Evolutionary conservation across 2,329 filamentous ascomycete genomes (phyloP), one percentile per base, ranked within the genome.

Genomic region (Pyrenochaeta sp.): DNA sequence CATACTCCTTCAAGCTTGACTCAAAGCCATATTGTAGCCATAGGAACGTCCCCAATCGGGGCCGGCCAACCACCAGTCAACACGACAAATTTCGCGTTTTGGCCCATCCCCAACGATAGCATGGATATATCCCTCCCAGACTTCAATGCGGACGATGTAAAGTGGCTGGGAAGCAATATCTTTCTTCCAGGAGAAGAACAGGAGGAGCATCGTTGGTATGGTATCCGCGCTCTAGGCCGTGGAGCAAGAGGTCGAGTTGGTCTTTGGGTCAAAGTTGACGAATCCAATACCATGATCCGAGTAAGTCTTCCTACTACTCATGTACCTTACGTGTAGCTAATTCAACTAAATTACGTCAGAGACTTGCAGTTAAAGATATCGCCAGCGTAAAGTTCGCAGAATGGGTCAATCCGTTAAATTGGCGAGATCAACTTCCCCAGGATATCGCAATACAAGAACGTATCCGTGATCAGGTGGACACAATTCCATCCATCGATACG

Each of bases 381-480:
- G 12, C 12, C 5, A 39, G 12, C 12, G 15, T 19, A 8, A 9
- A 13, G 5, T 13, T 9, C n/a, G 5, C 12, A 15, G 22, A 48
- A 4, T 62, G 54, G 56, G 30, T 48, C n/a, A 45, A 51, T 24
- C 58, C 61, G 0, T 43, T 59, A 2, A 46, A 48, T 9, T 64
- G 56, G 61, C 50, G 58, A 12, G 58, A 64, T 30, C 37, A 36
- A 12, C 34, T 59, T 1, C 61, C 61, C 1, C 39, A 50, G 5
- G 61, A 64, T 15, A 50, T 64, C 10, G 53, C 50, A 3, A 48
- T 64, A 4, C 44, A 49, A 27, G 34, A 24, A 37, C 59, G 59
- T 0, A 27, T 61, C 4, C n/a, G 54, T 0, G 22, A 36, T n/a
- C 50, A 34, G 12, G 39, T 27, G 28, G 56, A 1, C 43, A 62